Conservation (phyloP, 371 early-diverging fungal genomes). For the Sporodiniella umbellata region DNA sequence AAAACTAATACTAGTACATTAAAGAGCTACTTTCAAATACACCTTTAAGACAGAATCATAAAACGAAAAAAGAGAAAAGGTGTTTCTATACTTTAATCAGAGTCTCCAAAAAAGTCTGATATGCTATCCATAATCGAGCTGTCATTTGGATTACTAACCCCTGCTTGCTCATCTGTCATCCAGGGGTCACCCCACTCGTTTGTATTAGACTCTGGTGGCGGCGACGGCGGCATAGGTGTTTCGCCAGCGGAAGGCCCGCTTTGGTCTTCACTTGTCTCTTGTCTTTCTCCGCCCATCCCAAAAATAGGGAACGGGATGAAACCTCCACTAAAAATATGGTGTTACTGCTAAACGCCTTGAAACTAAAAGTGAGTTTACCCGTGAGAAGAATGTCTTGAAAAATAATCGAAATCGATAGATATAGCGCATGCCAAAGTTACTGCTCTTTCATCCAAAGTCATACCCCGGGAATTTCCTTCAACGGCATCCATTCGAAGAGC, state of each 20-base stretch:
- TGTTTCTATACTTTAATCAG: slow-evolving; percentile 1
- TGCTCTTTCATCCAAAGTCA: slow-evolving; percentile 83
- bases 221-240: slow-evolving; percentile 5
- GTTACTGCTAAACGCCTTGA: background rate
- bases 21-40: too few species aligned
- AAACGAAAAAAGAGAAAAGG: slow-evolving; percentile 1
- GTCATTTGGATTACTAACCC: slow-evolving; percentile 35
- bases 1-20: too few species aligned
- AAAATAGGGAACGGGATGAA: slow-evolving; percentile 47
- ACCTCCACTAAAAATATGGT: slow-evolving; percentile 21
- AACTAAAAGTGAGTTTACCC: slow-evolving; percentile 30
- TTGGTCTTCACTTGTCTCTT: background rate
- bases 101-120: slow-evolving; percentile 21
- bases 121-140: slow-evolving; percentile 19
- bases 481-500: slow-evolving; percentile 75
- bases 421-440: slow-evolving; percentile 82
- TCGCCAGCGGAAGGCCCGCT: background rate
- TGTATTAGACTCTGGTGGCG: slow-evolving; percentile 16
- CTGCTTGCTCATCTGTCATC: slow-evolving; percentile 42
- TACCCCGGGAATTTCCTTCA: slow-evolving; percentile 47
- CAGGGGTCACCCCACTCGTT: slow-evolving; percentile 38
- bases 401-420: slow-evolving; percentile 92
- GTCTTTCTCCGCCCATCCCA: slow-evolving; percentile 31
- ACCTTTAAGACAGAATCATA: background rate
- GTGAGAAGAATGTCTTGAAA: slow-evolving; percentile 73